Percentiles rank a stretch among this genome's conserved stretches.
These are phyloP conservation scores for Aureobasidium sp. DNA, from an alignment of 2,329 filamentous ascomycete genomes.

Conservation along the genomic window DNA sequence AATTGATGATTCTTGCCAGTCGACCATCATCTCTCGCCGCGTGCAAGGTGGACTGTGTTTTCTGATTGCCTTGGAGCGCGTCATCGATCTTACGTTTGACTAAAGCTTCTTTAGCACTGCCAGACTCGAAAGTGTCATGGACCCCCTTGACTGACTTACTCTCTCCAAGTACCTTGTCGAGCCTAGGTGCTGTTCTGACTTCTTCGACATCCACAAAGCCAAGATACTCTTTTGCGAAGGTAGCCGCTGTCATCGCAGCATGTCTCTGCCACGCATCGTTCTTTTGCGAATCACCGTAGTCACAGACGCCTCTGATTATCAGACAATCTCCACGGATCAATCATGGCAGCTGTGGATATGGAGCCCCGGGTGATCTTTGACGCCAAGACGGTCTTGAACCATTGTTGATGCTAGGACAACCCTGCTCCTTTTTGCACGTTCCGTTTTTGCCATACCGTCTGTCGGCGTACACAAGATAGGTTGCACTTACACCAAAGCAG, in stretches of 20 bases:
- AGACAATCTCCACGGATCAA: too few species aligned
- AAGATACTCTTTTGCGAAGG: constrained; percentile 17
- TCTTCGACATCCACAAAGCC: neutral
- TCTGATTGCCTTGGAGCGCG: neutral
- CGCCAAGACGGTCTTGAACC: too few species aligned
- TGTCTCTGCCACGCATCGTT: constrained; percentile 20
- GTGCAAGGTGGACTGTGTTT: neutral
- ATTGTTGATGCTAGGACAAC: too few species aligned
- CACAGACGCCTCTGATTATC: too few species aligned
- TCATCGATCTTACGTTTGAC: neutral
- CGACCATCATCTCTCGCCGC: neutral
- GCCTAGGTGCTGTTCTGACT: neutral
- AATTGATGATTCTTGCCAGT: neutral
- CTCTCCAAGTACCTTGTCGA: neutral
- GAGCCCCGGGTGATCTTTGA: too few species aligned
- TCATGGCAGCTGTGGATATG: too few species aligned
- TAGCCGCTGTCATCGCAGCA: constrained; percentile 18
- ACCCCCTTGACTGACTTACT: neutral
- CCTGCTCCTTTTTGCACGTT: too few species aligned
- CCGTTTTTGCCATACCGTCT: too few species aligned
- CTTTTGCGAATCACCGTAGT: too few species aligned
- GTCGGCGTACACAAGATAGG: too few species aligned
- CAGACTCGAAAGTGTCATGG: neutral
- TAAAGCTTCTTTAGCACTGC: neutral
- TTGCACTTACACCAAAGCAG: too few species aligned